These are phyloP conservation scores for Rhizoctonia solani DNA, from an alignment of 1,284 basidiomycete genomes.

Conservation along the genomic window DNA sequence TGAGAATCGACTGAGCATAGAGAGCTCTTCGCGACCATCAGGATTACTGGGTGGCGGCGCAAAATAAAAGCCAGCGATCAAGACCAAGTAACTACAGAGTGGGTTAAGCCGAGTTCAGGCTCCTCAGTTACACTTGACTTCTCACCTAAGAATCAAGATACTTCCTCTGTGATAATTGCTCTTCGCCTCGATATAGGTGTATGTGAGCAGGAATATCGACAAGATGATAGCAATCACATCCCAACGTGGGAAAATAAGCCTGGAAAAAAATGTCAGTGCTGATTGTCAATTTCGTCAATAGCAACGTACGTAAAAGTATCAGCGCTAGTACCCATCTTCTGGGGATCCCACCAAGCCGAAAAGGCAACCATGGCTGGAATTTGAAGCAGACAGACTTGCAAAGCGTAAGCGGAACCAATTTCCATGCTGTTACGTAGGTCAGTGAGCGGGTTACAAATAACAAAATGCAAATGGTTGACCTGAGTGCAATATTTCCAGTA, in stretches of 20 bases:
- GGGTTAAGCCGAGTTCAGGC: slow-evolving; percentile 1
- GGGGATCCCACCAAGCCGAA: slow-evolving; percentile 88
- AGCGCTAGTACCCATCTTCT: slow-evolving; percentile 78
- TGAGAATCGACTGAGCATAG: not conserved
- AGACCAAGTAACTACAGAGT: slow-evolving; percentile 68
- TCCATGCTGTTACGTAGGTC: slow-evolving; percentile 77
- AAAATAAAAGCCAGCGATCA: slow-evolving; percentile 79
- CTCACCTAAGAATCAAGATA: slow-evolving; percentile 84
- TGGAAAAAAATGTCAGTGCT: slow-evolving; percentile 45
- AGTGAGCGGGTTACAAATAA: slow-evolving; percentile 27
- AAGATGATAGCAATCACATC: slow-evolving; percentile 95
- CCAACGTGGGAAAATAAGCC: slow-evolving; percentile 98
- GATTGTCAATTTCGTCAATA: not conserved
- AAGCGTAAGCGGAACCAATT: slow-evolving; percentile 97
- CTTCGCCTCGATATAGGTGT: slow-evolving; percentile 98
- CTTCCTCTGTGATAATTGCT: slow-evolving; percentile 96
- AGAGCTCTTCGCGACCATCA: not conserved
- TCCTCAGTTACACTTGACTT: not conserved
- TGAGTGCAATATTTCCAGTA: slow-evolving; percentile 95
- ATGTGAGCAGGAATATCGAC: slow-evolving; percentile 95
- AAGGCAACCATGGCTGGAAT: slow-evolving; percentile 99
- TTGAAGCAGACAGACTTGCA: slow-evolving; percentile 97
- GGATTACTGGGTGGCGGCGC: slow-evolving; percentile 50
- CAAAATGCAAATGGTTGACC: slow-evolving; percentile 54
- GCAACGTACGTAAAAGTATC: slow-evolving; percentile 82